Conservation (phyloP, 441 rosid genomes). For the Cnidoscolus chayamansa region DNA sequence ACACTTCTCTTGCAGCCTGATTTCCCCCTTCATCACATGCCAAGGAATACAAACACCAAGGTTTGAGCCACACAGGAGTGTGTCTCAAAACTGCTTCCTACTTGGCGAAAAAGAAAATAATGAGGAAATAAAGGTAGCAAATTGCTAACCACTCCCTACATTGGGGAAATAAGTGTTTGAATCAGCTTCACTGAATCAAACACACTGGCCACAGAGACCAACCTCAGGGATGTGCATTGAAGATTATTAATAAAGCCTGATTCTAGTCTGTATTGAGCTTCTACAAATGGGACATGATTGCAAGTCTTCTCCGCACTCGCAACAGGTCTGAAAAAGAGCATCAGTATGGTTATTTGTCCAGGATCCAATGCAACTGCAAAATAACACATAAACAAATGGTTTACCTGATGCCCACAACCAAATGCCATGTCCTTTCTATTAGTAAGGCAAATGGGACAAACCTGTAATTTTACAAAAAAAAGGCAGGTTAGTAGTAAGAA, state of each 20-base stretch:
- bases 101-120: not conserved
- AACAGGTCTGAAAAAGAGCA: constrained; percentile 58
- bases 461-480: constrained; percentile 30
- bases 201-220: not conserved
- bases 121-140: not conserved
- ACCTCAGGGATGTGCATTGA: not conserved
- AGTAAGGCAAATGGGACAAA: constrained; percentile 74
- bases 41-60: constrained; percentile 5
- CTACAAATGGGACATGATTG: constrained; percentile 81
- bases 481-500: constrained; percentile 11
- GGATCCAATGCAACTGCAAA: not conserved
- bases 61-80: constrained; percentile 4
- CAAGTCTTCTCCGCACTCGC: constrained; percentile 81
- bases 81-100: not conserved
- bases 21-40: not conserved
- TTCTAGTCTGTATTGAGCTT: constrained; percentile 57
- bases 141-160: constrained; percentile 14
- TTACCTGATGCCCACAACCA: constrained; percentile 94
- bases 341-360: constrained; percentile 14
- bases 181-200: constrained; percentile 23
- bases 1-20: not conserved
- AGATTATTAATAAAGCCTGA: constrained; percentile 60
- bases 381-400: constrained; percentile 9
- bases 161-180: constrained; percentile 14
- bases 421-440: constrained; percentile 82